These are phyloP conservation scores for Aspergillus caelatus DNA, from an alignment of 2,329 filamentous ascomycete genomes.

Conservation along the genomic window DNA sequence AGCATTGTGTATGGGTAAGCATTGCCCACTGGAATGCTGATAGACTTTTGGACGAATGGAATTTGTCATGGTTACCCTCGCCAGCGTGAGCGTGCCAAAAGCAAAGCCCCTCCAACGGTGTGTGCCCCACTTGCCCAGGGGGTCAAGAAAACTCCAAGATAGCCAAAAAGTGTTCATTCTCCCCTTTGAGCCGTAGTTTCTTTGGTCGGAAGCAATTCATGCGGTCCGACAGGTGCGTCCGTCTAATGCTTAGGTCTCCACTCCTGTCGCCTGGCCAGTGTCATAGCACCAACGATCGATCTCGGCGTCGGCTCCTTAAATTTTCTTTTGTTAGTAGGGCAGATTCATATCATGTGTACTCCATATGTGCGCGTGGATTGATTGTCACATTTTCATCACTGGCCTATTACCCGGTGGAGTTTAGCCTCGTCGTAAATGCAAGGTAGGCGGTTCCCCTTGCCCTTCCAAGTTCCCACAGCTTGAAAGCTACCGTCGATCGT, in stretches of 20 bases:
- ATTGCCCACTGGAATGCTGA: background rate
- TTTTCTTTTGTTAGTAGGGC: constrained; percentile 2
- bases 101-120: constrained; percentile 10
- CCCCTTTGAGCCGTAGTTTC: background rate
- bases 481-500: background rate
- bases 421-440: constrained; percentile 1
- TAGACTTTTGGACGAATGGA: constrained; percentile 5
- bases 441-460: background rate
- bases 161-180: background rate
- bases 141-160: background rate
- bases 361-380: background rate
- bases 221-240: constrained; percentile 8
- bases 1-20: background rate
- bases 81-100: background rate
- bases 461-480: background rate
- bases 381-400: background rate
- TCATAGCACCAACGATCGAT: constrained; percentile 11
- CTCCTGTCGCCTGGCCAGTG: background rate
- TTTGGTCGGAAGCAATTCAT: background rate
- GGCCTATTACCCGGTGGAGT: background rate
- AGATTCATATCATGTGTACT: background rate
- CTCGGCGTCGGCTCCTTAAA: constrained; percentile 7
- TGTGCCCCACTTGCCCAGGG: constrained; percentile 7
- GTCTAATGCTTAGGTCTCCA: background rate
- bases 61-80: constrained; percentile 7